These are phyloP conservation scores for Kurtzmaniella quercitrusa DNA, from an alignment of 1,139 yeast genomes.

Conservation along the genomic window DNA sequence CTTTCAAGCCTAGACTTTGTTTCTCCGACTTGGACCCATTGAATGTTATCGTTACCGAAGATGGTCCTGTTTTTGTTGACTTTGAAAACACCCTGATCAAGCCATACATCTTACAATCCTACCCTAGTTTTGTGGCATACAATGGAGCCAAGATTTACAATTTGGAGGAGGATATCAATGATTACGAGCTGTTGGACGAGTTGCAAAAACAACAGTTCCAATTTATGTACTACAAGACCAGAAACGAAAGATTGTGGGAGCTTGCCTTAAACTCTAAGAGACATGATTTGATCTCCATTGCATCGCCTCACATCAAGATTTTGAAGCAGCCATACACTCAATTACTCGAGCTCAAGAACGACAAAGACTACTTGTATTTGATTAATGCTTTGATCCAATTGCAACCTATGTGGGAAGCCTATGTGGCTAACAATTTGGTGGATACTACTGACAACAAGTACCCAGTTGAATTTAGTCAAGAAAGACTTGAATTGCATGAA, in stretches of 20 bases:
- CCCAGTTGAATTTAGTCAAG: slow-evolving; percentile 60
- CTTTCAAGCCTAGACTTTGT: slow-evolving; percentile 69
- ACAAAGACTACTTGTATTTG: slow-evolving; percentile 60
- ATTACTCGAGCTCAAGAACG: slow-evolving; percentile 58
- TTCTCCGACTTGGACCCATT: slow-evolving; percentile 89
- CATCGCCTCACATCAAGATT: slow-evolving; percentile 70
- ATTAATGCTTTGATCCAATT: slow-evolving; percentile 71
- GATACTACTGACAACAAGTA: slow-evolving; percentile 39
- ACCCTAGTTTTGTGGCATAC: slow-evolving; percentile 82
- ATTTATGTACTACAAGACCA: slow-evolving; percentile 82
- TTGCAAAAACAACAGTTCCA: slow-evolving; percentile 75
- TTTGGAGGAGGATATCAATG: slow-evolving; percentile 69
- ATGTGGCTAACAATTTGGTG: slow-evolving; percentile 60
- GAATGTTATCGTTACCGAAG: slow-evolving; percentile 57
- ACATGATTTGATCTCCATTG: slow-evolving; percentile 69
- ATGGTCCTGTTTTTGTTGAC: slow-evolving; percentile 58
- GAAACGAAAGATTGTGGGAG: slow-evolving; percentile 91
- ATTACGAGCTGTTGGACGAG: slow-evolving; percentile 62
- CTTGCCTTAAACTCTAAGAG: slow-evolving; percentile 60
- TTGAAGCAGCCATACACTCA: slow-evolving; percentile 65
- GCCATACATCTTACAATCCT: slow-evolving; percentile 73
- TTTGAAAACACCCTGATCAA: slow-evolving; percentile 77
- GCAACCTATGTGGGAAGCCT: slow-evolving; percentile 70
- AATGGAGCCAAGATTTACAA: slow-evolving; percentile 83
- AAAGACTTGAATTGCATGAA: slow-evolving; percentile 54